These are phyloP conservation scores for Fusarium pseudoanthophilum DNA, from an alignment of 2,329 filamentous ascomycete species.

Conservation along the genomic window DNA sequence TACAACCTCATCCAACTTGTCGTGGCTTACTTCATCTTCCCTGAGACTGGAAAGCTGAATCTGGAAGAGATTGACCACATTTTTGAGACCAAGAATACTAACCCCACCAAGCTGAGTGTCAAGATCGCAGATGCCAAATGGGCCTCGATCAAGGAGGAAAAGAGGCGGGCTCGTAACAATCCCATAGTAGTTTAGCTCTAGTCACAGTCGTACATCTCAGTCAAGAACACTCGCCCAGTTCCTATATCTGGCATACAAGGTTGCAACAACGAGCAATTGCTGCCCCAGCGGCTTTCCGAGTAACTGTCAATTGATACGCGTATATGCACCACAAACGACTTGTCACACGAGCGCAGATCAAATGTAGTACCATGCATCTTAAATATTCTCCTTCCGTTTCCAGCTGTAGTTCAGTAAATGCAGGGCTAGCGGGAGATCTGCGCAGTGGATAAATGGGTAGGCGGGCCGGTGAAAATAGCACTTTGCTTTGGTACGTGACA, in stretches of 20 bases:
- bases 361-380: background rate
- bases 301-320: background rate
- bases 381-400: background rate
- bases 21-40: slow-evolving; percentile 36
- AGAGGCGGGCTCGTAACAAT: background rate
- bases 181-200: background rate
- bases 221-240: background rate
- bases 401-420: background rate
- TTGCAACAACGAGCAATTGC: background rate
- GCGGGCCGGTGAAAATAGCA: background rate
- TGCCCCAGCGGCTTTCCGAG: background rate
- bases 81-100: slow-evolving; percentile 35
- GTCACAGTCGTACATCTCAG: background rate
- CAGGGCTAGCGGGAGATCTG: background rate
- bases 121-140: slow-evolving; percentile 30
- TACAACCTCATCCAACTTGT: slow-evolving; percentile 35
- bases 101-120: slow-evolving; percentile 21
- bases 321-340: background rate
- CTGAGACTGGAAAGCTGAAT: slow-evolving; percentile 37
- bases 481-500: background rate
- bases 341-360: background rate
- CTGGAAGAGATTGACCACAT: slow-evolving; percentile 41
- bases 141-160: slow-evolving; percentile 25
- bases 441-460: slow-evolving; percentile 2
- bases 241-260: fast-evolving